These are phyloP conservation scores for Suhomyces kunorum DNA, from an alignment of 1,139 yeast species.

Conservation along the genomic window DNA sequence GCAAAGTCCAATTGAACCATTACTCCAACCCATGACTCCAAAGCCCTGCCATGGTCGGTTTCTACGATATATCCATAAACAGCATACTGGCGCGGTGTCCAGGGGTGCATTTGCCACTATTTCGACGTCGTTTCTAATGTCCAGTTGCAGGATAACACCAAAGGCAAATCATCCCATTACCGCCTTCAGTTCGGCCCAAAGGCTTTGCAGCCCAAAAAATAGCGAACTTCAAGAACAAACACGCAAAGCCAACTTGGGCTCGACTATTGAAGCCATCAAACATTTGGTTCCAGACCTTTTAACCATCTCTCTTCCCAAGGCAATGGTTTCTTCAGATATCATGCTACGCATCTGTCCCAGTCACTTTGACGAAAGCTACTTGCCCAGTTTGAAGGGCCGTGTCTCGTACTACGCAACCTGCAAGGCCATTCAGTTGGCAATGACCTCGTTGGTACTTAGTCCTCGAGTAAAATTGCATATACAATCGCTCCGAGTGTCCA, in stretches of 20 bases:
- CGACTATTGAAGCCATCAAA: constrained; percentile 53
- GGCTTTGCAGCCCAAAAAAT: background rate
- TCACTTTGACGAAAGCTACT: constrained; percentile 45
- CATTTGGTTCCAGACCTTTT: constrained; percentile 59
- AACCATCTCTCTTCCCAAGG: constrained; percentile 49
- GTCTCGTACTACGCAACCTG: constrained; percentile 56
- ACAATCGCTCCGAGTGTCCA: constrained; percentile 38
- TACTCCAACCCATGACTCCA: constrained; percentile 3
- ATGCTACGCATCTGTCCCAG: constrained; percentile 66
- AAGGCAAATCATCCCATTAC: constrained; percentile 1
- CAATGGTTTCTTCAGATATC: constrained; percentile 51
- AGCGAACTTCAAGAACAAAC: constrained; percentile 18
- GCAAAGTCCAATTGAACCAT: background rate
- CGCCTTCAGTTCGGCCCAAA: background rate
- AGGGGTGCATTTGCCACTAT: background rate
- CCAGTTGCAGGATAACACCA: background rate
- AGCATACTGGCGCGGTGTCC: background rate
- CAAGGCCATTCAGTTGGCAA: constrained; percentile 54
- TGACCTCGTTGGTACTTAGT: constrained; percentile 55
- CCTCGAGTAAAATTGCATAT: constrained; percentile 53
- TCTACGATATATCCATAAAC: constrained; percentile 1
- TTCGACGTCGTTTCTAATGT: background rate
- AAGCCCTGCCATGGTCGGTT: constrained; percentile 3
- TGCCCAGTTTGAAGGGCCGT: constrained; percentile 64
- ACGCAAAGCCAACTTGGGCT: constrained; percentile 61